Base-by-base conservation (phyloP, 768 basidiomycete genomes). In the Tylopilus rubrobrunneus region DNA sequence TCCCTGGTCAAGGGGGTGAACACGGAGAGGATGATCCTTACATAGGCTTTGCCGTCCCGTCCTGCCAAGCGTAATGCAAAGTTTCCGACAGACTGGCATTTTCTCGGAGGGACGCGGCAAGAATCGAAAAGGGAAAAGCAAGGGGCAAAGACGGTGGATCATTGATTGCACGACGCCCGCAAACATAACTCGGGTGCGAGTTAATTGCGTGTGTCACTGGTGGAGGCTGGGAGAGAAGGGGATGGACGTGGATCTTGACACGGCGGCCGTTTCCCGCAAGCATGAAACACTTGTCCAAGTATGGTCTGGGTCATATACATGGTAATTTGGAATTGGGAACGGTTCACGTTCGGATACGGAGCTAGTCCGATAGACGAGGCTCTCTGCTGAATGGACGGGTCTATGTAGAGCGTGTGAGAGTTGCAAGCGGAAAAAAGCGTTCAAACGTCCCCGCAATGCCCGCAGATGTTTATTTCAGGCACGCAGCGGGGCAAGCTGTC, bases 41-140 rank as follows among this genome's bases (percentile, higher is more conserved):
- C 49, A 58, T 48, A 25, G 28, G 37, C n/a, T 43, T 43, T 11
- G 31, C n/a, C 25, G 45, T 34, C 14, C 10, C 3, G 11, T 23
- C 34, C 42, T 34, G n/a, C 25, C 11, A 36, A 6, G 34, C 42
- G n/a, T 50, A 48, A 29, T 45, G 37, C 8, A 15, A 36, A 56
- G 61, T 25, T 52, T 63, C 61, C 61, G 61, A 52, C 25, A 53
- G 19, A 1, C 1, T 52, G 62, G 62, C 53, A 51, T 37, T n/a
- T 37, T 40, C 28, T 17, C 29, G 21, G 33, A 21, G 37, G 53
- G 14, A 43, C 44, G n/a, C 39, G n/a, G 17, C 15, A 29, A 31
- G 29, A 29, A 4, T 19, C 21, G 14, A 31, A 23, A 2, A 8
- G 17, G 25, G 8, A 6, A 37, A 15, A 6, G 12, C 36, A 17